Evolutionary conservation across 2,329 filamentous ascomycete species (phyloP).

Genomic region (Colletotrichum sp.): DNA sequence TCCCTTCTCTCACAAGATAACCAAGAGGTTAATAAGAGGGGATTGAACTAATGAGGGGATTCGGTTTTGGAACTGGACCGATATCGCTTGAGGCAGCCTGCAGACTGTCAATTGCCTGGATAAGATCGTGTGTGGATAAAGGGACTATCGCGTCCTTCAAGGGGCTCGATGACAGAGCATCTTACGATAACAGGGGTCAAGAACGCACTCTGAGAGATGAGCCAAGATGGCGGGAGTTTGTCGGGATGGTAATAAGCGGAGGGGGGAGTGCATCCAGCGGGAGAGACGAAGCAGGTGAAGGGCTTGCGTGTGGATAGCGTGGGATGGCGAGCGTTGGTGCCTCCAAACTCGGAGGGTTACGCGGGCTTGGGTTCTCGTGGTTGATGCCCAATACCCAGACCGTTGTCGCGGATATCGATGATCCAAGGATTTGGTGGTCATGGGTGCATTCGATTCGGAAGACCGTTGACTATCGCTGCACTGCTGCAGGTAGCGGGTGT

Average conservation of each 20-base stretch:
- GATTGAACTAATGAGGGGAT: neutral
- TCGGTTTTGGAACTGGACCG: neutral
- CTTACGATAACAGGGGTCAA: conserved; percentile 5
- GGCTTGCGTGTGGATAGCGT: neutral
- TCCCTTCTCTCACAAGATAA: neutral
- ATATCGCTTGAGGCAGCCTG: neutral
- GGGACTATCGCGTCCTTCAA: neutral
- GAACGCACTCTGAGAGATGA: neutral
- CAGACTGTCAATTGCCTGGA: neutral
- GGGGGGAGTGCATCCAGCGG: neutral
- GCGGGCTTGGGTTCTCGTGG: neutral
- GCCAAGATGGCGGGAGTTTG: neutral
- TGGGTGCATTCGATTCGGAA: neutral
- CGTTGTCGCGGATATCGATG: neutral
- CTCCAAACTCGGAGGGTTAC: neutral
- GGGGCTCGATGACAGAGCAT: conserved; percentile 2
- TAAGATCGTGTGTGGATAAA: neutral
- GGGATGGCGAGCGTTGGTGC: neutral
- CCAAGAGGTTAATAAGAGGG: conserved; percentile 8
- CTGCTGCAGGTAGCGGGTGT: neutral
- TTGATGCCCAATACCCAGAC: neutral
- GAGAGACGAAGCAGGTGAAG: neutral
- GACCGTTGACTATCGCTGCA: neutral
- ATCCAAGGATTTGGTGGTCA: neutral
- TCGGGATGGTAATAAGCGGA: neutral